Percentiles rank a stretch among this genome's conserved stretches.
phyloP scores from a whole-genome alignment of 306 rosid genomes.

The Prunus persica region Prunus_persica_NCBIv2 NC_034012.1:4158501-4159000 shows the following conservation, averaged over 20 bases:
- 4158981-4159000: neutral
- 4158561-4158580: neutral
- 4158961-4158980: constrained; percentile 28
- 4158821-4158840: constrained; percentile 8
- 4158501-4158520: constrained; percentile 36
- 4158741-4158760: constrained; percentile 74
- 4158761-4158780: constrained; percentile 78
- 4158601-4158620: neutral
- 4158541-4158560: neutral
- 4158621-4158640: neutral
- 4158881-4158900: constrained; percentile 16
- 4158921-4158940: constrained; percentile 24
- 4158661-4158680: neutral
- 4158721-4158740: constrained; percentile 96
- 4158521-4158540: neutral
- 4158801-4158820: constrained; percentile 30
- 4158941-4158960: constrained; percentile 25
- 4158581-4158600: neutral
- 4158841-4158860: constrained; percentile 3
- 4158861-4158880: neutral
- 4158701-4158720: constrained; percentile 72
- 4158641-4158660: neutral
- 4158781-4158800: constrained; percentile 85
- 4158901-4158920: neutral
- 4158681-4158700: constrained; percentile 61